A percentile compares a stretch with the other conserved stretches of the same genome.
These are phyloP conservation scores for Hygrocybe punicea DNA, from an alignment of 768 basidiomycete species.

Conservation along the genomic window DNA sequence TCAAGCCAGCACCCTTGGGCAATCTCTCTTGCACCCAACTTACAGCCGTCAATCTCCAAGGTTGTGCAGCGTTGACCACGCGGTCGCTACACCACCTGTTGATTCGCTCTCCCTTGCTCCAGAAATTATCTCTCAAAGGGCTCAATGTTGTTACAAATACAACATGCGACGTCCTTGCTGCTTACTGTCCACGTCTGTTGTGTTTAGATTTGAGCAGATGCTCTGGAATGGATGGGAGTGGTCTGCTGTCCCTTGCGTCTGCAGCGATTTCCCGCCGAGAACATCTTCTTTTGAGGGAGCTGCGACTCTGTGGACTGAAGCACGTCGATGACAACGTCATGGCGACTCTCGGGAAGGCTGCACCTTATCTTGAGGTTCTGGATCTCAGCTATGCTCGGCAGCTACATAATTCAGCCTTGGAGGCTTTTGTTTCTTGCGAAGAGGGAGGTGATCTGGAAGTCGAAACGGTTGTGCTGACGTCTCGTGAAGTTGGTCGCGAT, in stretches of 20 bases:
- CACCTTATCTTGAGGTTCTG: conserved; percentile 71
- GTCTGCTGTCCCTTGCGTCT: conserved; percentile 49
- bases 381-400: conserved; percentile 73
- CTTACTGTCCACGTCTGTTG: conserved; percentile 52
- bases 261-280: conserved; percentile 46
- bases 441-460: conserved; percentile 35
- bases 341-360: conserved; percentile 60
- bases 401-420: conserved; percentile 71
- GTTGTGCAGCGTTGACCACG: conserved; percentile 65
- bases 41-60: conserved; percentile 65
- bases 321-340: conserved; percentile 59
- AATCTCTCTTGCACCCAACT: conserved; percentile 59
- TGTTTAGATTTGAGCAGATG: conserved; percentile 73
- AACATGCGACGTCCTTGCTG: conserved; percentile 66
- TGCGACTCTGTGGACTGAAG: conserved; percentile 67
- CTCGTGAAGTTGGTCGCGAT: conserved; percentile 65
- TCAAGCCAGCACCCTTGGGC: conserved; percentile 35
- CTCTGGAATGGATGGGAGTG: conserved; percentile 59
- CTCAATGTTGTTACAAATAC: conserved; percentile 66
- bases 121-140: conserved; percentile 62
- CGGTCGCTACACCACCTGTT: conserved; percentile 69
- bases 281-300: conserved; percentile 52
- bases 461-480: conserved; percentile 48
- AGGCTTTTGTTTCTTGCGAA: conserved; percentile 63
- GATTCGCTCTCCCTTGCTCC: conserved; percentile 56